These are phyloP conservation scores for Phytophthora melonis DNA, from an alignment of 352 stramenopile genomes.

Conservation along the genomic window DNA sequence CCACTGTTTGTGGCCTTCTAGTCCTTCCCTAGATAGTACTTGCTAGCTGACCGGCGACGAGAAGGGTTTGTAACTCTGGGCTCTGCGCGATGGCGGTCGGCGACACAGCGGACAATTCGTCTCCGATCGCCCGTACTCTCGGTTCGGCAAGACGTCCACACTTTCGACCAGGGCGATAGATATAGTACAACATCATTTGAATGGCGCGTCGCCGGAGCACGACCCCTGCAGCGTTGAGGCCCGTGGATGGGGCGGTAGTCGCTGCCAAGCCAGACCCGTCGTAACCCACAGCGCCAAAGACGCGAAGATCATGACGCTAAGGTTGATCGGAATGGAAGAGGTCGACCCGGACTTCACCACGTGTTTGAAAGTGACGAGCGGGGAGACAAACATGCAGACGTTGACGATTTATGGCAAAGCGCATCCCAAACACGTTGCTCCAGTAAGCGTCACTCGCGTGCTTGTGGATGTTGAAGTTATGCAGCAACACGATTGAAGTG, in stretches of 20 bases:
- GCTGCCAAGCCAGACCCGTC: conserved; percentile 46
- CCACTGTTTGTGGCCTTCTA: too few relatives aligned
- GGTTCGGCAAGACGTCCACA: background rate
- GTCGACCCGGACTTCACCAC: conserved; percentile 53
- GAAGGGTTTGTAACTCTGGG: conserved; percentile 21
- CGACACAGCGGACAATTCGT: conserved; percentile 1
- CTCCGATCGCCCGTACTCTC: conserved; percentile 5
- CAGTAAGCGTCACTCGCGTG: too few relatives aligned
- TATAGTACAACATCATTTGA: conserved; percentile 58
- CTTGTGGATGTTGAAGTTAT: too few relatives aligned
- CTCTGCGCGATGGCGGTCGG: conserved; percentile 7
- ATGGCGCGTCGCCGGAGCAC: conserved; percentile 40
- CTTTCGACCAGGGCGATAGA: conserved; percentile 41
- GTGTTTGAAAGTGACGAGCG: conserved; percentile 48
- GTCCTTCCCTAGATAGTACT: background rate
- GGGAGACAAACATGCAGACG: conserved; percentile 61
- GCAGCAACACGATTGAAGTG: too few relatives aligned
- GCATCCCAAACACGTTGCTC: conserved; percentile 27
- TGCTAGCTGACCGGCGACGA: conserved; percentile 7
- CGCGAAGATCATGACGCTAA: conserved; percentile 56
- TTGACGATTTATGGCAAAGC: conserved; percentile 30
- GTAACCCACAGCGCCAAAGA: conserved; percentile 60
- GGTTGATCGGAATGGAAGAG: conserved; percentile 55
- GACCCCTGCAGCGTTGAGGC: conserved; percentile 50
- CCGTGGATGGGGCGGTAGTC: conserved; percentile 55